Conservation (phyloP, 2,329 filamentous ascomycete genomes). For the Chrysoporthe austroafricana region DNA sequence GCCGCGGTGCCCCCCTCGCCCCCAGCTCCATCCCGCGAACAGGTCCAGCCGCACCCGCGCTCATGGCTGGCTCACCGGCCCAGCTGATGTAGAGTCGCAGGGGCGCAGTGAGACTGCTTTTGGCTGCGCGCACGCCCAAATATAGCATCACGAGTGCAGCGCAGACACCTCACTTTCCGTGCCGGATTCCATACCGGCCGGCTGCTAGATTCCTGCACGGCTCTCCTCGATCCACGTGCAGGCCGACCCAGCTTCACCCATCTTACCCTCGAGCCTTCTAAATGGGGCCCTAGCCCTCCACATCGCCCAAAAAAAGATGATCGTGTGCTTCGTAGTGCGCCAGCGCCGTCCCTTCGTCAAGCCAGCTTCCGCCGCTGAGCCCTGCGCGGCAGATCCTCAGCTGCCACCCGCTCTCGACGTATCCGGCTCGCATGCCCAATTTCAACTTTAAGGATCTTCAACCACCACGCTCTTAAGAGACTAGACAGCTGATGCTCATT, state of each 20-base stretch:
- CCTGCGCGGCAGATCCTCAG: background rate
- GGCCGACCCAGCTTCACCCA: no score
- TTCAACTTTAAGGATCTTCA: no score
- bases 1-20: background rate
- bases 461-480: no score
- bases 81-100: no score
- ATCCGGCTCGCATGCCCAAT: no score
- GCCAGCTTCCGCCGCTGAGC: background rate
- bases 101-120: background rate
- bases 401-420: no score
- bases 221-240: no score
- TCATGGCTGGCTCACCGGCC: no score
- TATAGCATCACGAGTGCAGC: background rate
- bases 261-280: no score
- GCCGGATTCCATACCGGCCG: background rate
- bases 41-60: background rate
- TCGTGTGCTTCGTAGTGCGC: slow-evolving; percentile 2
- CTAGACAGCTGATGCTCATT: no score
- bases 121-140: background rate
- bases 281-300: background rate
- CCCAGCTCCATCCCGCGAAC: background rate
- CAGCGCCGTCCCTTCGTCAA: background rate
- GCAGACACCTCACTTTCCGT: background rate
- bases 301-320: background rate
- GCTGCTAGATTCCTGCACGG: background rate